phyloP scores from a whole-genome alignment of 2,329 filamentous ascomycete species.

The Eutypella sp. region DNA sequence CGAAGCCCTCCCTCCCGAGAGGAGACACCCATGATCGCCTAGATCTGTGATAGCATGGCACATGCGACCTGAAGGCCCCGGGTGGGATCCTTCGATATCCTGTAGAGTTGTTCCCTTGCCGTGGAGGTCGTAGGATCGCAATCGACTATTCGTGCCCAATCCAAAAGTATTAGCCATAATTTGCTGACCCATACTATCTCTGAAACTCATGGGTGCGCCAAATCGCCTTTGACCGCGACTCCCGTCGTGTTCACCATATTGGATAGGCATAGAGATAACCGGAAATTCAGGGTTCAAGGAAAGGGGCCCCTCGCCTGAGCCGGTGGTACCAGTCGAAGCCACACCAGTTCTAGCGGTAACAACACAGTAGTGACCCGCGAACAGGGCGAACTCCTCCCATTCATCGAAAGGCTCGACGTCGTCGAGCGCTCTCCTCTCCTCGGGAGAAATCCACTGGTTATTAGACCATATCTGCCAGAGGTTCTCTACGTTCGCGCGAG shows the following conservation, averaged over 20 bases:
- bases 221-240: slow-evolving; percentile 52
- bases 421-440: slow-evolving; percentile 60
- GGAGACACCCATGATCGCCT: slow-evolving; percentile 50
- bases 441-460: slow-evolving; percentile 55
- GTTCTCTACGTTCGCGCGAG: slow-evolving; percentile 54
- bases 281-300: slow-evolving; percentile 3
- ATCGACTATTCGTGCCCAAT: slow-evolving; percentile 38
- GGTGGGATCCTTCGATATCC: slow-evolving; percentile 20
- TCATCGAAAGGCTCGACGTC: slow-evolving; percentile 82
- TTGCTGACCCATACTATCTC: slow-evolving; percentile 34
- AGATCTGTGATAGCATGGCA: slow-evolving; percentile 73
- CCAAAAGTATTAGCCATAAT: slow-evolving; percentile 42
- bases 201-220: slow-evolving; percentile 46
- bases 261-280: slow-evolving; percentile 9
- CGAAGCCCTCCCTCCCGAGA: slow-evolving; percentile 75
- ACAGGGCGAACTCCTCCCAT: slow-evolving; percentile 90
- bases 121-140: slow-evolving; percentile 49
- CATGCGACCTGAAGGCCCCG: slow-evolving; percentile 49
- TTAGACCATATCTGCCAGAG: slow-evolving; percentile 83
- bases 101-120: slow-evolving; percentile 17
- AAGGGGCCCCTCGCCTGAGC: neutral
- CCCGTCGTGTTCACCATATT: slow-evolving; percentile 33
- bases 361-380: slow-evolving; percentile 79
- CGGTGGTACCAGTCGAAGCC: neutral
- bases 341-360: slow-evolving; percentile 53